Evolutionary conservation across 129 eudicot genomes (phyloP), one percentile per base, ranked within the genome.

Genomic region (Escallonia herrerae): DNA sequence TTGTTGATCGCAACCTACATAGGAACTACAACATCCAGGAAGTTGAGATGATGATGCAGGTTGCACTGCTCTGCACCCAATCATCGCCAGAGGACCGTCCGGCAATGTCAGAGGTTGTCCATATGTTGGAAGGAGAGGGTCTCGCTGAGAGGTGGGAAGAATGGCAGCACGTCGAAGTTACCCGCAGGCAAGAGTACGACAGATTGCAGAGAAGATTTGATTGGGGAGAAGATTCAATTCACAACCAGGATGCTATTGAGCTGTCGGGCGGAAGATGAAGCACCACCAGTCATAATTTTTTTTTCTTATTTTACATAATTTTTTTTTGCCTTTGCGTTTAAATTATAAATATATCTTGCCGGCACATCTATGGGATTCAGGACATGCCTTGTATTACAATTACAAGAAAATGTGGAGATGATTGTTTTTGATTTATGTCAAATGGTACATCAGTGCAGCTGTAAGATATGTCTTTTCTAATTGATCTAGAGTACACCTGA

Each of bases 111-210:
- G 99, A 89, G 64, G 99, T 94, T 40, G 96, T 94, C 5, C 60
- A 95, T 33, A 94, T 94, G 99, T 78, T 94, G 33, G 99, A 94
- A 82, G 99, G 97, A 43, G 99, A 94, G 72, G 99, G 99, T 37
- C 86, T 94, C 7, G 97, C 96, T 6, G 96, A 89, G 82, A 82
- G 96, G 60, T 94, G 99, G 99, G 96, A 94, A 74, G 91, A 83
- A 72, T 94, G 99, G 99, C 87, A 86, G 70, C 81, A 83, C 45
- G 86, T 81, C 14, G 99, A 94, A 69, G 95, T 86, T 4, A 85
- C 69, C 6, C 86, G 96, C 58, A 82, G 87, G 78, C 95, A 83
- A 65, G 97, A 94, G 67, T 78, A 81, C 14, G 97, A 94, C 54
- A 84, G 96, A 51, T 57, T 94, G 61, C 96, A 94, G 60, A 83